These are phyloP conservation scores for Bipolaris gigantea DNA, from an alignment of 2,329 filamentous ascomycete species.

Conservation along the genomic window DNA sequence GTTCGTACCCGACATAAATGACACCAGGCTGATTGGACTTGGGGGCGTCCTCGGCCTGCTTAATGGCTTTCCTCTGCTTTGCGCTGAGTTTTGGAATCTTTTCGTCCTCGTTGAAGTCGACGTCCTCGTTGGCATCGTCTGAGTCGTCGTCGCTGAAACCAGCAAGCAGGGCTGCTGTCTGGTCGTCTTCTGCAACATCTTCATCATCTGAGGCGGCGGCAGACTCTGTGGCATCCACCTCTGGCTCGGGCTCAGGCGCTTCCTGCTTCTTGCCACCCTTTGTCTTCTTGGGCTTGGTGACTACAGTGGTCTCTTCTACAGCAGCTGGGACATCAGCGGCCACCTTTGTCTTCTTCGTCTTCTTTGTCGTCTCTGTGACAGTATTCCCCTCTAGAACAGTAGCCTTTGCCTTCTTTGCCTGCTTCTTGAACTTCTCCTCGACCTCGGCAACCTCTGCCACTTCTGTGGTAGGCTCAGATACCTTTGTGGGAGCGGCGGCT, in stretches of 20 bases:
- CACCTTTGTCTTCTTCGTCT: conserved; percentile 26
- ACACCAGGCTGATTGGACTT: conserved; percentile 68
- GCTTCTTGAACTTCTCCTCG: conserved; percentile 21
- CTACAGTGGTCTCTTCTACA: conserved; percentile 12
- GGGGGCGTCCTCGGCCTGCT: conserved; percentile 55
- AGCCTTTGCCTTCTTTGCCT: conserved; percentile 21
- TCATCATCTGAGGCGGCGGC: conserved; percentile 20
- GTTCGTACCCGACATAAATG: conserved; percentile 74
- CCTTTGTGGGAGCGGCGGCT: conserved; percentile 20
- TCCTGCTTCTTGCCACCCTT: conserved; percentile 20
- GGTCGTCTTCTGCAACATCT: conserved; percentile 45
- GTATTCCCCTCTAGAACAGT: conserved; percentile 9
- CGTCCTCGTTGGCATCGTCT: conserved; percentile 43
- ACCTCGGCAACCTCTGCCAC: conserved; percentile 7
- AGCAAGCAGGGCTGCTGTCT: conserved; percentile 55
- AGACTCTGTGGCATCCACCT: conserved; percentile 21
- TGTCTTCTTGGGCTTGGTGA: conserved; percentile 25
- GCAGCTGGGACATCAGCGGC: conserved; percentile 18
- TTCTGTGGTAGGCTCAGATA: conserved; percentile 5
- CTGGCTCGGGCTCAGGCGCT: conserved; percentile 3
- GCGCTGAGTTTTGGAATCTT: conserved; percentile 33
- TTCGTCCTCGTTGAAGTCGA: conserved; percentile 43
- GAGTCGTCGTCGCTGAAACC: conserved; percentile 53
- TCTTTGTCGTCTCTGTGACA: conserved; percentile 19
- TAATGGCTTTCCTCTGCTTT: conserved; percentile 47